Base-by-base conservation (phyloP, 2,329 filamentous ascomycete genomes). In the Pezicula rhizophila region DNA sequence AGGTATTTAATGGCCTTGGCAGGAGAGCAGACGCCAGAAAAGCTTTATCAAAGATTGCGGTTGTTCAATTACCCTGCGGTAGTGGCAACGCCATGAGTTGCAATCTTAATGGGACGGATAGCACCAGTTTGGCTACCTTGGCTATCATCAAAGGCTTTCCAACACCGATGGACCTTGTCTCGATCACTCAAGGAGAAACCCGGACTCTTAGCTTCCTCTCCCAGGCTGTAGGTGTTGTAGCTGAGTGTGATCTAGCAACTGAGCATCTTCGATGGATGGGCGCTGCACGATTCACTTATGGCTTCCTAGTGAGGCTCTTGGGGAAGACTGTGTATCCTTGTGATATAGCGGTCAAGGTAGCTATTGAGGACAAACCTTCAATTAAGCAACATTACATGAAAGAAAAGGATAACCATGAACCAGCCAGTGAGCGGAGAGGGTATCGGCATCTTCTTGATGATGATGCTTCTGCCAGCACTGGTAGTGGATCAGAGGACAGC, bases 221-320 rank as follows among this genome's bases (percentile, higher is more conserved):
- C 8, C 93, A 97, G 66, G 79, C 88, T 0, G 78, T 96, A 23
- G 93, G 93, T 18, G 87, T 97, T 51, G 80, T 97, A 34, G 93
- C 93, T 1, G 93, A 97, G 63, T 80, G 80, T 43, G 93, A 99
- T 66, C 74, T 99, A 11, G 91, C 80, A 2, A 99, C 93, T 0
- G 93, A 99, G 61, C 74, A 95, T 61, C 70, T 97, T 54, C 84
- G 93, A 39, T 97, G 92, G 91, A 91, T 99, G 85, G 93, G 93
- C 15, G 78, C 79, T 42, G 76, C 82, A 26, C 81, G 93, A 47
- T 99, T 99, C 61, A 90, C 87, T 0, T 85, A 85, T 60, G 93
- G 93, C 6, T 82, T 96, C 53, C 64, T 95, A n/a, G 75, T 84
- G 54, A 80, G 91, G 23, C 74, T 96, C 15, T 72, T 95, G 41